A percentile compares a stretch with the other conserved stretches of the same genome.
phyloP scores from a whole-genome alignment of 192 early-diverging fungal genomes.

The Phycomyces blakesleeanus region DNA sequence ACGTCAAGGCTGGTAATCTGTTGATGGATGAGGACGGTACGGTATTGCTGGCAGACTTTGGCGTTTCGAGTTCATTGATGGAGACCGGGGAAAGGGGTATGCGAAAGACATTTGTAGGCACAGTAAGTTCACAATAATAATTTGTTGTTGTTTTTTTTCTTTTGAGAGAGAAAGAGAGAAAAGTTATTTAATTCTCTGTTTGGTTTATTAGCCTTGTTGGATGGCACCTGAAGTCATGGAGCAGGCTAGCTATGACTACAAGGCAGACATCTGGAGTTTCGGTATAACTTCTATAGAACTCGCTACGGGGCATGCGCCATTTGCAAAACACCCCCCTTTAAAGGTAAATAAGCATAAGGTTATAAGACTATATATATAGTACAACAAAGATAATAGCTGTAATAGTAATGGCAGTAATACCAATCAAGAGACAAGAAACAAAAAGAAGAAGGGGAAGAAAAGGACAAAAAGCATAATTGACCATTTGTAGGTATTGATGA shows the following conservation, averaged over 20 bases:
- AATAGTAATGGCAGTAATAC: too few species aligned
- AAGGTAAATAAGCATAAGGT: too few species aligned
- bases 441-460: neutral
- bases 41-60: conserved; percentile 65
- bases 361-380: too few species aligned
- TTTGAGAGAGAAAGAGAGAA: too few species aligned
- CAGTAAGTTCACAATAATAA: conserved; percentile 35
- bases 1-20: conserved; percentile 71
- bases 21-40: conserved; percentile 64
- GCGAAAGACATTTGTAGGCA: conserved; percentile 72
- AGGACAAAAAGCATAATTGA: neutral
- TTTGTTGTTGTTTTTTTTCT: conserved; percentile 1
- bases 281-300: conserved; percentile 85
- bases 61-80: conserved; percentile 63
- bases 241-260: conserved; percentile 83
- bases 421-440: too few species aligned
- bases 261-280: conserved; percentile 91
- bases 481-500: conserved; percentile 65
- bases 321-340: conserved; percentile 82
- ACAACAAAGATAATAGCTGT: too few species aligned
- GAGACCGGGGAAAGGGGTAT: conserved; percentile 60
- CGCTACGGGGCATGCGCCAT: conserved; percentile 84
- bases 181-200: too few species aligned
- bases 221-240: conserved; percentile 90
- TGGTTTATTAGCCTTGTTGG: conserved; percentile 60